Evolutionary conservation across 2,329 filamentous ascomycete species (phyloP).

Genomic region (Colletotrichum sp.): DNA sequence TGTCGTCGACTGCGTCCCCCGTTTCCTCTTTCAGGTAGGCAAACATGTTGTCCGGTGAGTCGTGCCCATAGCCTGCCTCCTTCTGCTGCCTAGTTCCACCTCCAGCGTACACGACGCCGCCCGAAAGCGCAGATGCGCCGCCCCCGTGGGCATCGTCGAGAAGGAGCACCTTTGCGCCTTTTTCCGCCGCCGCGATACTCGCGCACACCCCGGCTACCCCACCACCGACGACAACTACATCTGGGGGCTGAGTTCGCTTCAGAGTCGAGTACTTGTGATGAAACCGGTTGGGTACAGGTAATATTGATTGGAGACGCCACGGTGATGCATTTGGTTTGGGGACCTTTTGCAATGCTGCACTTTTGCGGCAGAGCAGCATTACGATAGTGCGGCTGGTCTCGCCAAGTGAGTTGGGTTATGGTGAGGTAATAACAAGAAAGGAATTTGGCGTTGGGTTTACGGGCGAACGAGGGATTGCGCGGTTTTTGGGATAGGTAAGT

Average conservation of each 20-base stretch:
- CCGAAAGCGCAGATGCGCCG: slow-evolving; percentile 12
- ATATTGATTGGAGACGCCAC: background rate
- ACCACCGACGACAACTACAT: background rate
- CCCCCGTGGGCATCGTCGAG: slow-evolving; percentile 7
- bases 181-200: slow-evolving; percentile 11
- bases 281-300: background rate
- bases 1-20: slow-evolving; percentile 10
- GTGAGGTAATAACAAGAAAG: background rate
- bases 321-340: background rate
- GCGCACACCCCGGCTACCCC: slow-evolving; percentile 1
- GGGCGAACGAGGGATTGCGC: background rate
- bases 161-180: slow-evolving; percentile 2
- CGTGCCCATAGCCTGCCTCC: slow-evolving; percentile 11
- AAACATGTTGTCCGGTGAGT: slow-evolving; percentile 21
- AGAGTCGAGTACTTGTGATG: background rate
- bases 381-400: background rate
- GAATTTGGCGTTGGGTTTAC: background rate
- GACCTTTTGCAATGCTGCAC: background rate
- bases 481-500: background rate
- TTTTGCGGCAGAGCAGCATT: background rate
- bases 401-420: background rate
- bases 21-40: slow-evolving; percentile 17
- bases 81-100: slow-evolving; percentile 19
- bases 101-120: slow-evolving; percentile 21
- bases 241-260: background rate